Conservation (phyloP, 805 yeast species). For the Candida vartiovaarae region DNA sequence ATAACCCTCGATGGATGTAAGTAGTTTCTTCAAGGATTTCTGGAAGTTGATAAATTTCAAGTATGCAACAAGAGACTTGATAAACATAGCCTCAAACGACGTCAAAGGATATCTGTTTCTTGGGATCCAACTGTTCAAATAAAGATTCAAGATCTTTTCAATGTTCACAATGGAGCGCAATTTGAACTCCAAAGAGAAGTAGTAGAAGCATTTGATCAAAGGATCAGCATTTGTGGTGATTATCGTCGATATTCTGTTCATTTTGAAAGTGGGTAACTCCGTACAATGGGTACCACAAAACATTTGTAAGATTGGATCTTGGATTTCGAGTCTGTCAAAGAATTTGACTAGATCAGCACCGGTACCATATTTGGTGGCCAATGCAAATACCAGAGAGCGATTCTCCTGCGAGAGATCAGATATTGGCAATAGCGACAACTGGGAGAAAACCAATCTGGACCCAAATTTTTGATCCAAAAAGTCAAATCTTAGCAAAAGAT, state of each 20-base stretch:
- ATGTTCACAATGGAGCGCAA: slow-evolving; percentile 26
- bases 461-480: slow-evolving; percentile 8
- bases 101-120: slow-evolving; percentile 11
- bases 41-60: slow-evolving; percentile 16
- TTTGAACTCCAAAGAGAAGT: slow-evolving; percentile 27
- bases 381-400: slow-evolving; percentile 12
- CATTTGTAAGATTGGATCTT: slow-evolving; percentile 19
- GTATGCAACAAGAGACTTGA: slow-evolving; percentile 13
- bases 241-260: not conserved
- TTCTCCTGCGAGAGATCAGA: slow-evolving; percentile 12
- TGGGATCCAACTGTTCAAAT: slow-evolving; percentile 26
- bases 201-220: slow-evolving; percentile 28
- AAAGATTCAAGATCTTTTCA: slow-evolving; percentile 24
- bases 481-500: slow-evolving; percentile 15
- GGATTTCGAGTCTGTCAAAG: slow-evolving; percentile 6
- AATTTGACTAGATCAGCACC: slow-evolving; percentile 5
- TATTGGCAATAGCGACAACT: slow-evolving; percentile 3
- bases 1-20: slow-evolving; percentile 11
- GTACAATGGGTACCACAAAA: slow-evolving; percentile 14
- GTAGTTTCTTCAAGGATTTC: slow-evolving; percentile 7
- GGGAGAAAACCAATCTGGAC: slow-evolving; percentile 1
- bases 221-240: slow-evolving; percentile 19
- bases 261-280: slow-evolving; percentile 14
- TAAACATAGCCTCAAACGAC: slow-evolving; percentile 13
- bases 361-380: slow-evolving; percentile 10